Base-by-base conservation (phyloP, 2,329 filamentous ascomycete species). In the Aspergillus flavus region DNA sequence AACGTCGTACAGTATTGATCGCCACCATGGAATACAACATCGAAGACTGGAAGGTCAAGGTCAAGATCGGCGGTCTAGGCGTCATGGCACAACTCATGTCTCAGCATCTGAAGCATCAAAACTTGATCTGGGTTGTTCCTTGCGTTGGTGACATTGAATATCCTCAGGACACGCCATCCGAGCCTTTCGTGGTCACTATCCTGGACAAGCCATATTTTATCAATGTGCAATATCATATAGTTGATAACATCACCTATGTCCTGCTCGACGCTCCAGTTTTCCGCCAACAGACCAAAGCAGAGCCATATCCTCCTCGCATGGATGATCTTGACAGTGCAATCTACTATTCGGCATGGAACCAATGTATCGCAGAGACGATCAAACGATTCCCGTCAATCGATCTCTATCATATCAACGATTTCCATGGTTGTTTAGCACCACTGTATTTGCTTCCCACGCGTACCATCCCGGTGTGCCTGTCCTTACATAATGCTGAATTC, bases 21-120 rank as follows among this genome's bases (percentile, higher is more conserved):
- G 88, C 87, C 14, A 90, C 88, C 5, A 89, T 91, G 86, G 88
- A 91, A 74, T 91, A 91, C 75, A 87, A 90, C 65, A 90, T 91
- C 64, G 86, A 88, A 61, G 88, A 91, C 72, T 90, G 88, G 86
- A 82, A 77, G 4, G 87, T 91, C 77, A 90, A 89, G 75, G 87
- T 91, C 77, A 91, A 91, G 77, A 91, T 91, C 56, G 88, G 88
- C 64, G 88, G 88, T 64, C 80, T 91, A 5, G 88, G 88, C 73
- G 88, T 90, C 65, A 91, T 91, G 88, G 87, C 88, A 36, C 86
- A 89, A 68, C 78, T 90, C 2, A 91, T 90, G 88, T 86, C 86
- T n/a, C 87, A 88, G 71, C 85, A 87, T 58, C 82, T 91, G 12
- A 80, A 84, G 4, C 87, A 90, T 67, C 84, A 89, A 68, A 84